Evolutionary conservation across 257 asterid genomes (phyloP).

Genomic region (Lycium barbarum): DNA sequence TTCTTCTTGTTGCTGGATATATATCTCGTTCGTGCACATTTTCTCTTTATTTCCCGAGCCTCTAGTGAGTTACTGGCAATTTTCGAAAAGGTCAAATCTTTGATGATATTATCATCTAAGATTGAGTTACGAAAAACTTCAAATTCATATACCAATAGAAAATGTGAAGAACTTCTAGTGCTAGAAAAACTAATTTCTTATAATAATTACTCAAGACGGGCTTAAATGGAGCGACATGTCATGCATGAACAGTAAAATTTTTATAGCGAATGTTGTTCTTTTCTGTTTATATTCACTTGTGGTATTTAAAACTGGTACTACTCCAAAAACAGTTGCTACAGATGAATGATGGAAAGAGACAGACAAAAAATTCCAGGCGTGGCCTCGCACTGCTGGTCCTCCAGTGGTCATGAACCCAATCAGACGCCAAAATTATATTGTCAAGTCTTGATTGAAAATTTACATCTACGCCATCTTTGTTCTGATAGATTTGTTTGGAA

Average conservation of each 20-base stretch:
- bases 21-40: no score
- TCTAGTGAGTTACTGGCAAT: no score
- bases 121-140: no score
- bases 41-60: no score
- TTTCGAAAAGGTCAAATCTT: no score
- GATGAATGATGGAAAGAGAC: slow-evolving; percentile 83
- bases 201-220: not conserved
- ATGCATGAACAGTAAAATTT: no score
- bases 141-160: not conserved
- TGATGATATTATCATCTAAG: no score
- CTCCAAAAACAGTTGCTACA: slow-evolving; percentile 61
- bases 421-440: slow-evolving; percentile 88
- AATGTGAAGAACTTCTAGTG: not conserved
- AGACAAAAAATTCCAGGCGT: slow-evolving; percentile 87
- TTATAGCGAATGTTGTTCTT: not conserved
- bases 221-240: not conserved
- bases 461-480: not conserved
- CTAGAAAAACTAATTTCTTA: no score
- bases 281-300: not conserved
- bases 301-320: slow-evolving; percentile 53
- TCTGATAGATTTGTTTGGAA: not conserved
- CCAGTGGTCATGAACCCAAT: slow-evolving; percentile 97
- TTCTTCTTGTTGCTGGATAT: no score
- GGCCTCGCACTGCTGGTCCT: slow-evolving; percentile 98
- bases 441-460: slow-evolving; percentile 41